Percentiles rank a stretch among this genome's conserved stretches.
Evolutionary conservation across 495 filamentous ascomycete genomes (phyloP).

Genomic region (Trichodelitschia bisporula): DNA sequence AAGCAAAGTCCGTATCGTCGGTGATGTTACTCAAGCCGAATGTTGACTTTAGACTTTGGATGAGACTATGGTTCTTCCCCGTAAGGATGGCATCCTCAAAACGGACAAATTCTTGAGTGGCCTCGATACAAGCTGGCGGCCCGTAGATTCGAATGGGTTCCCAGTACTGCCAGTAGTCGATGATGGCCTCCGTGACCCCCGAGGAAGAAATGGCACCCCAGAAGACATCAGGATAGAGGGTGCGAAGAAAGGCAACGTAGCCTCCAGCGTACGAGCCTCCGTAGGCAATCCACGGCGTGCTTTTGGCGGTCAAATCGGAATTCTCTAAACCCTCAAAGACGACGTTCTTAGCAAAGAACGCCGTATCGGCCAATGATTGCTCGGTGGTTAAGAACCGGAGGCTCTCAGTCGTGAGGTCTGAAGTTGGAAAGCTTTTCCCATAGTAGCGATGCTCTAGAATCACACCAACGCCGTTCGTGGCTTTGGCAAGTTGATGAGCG

Average conservation of each 20-base stretch:
- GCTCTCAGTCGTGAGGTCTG: conserved; percentile 34
- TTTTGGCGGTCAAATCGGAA: conserved; percentile 28
- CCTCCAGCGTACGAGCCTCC: conserved; percentile 55
- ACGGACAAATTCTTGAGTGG: conserved; percentile 30
- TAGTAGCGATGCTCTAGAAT: conserved; percentile 60
- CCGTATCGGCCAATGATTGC: conserved; percentile 46
- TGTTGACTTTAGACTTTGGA: conserved; percentile 26
- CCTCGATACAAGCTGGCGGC: conserved; percentile 26
- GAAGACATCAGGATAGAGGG: conserved; percentile 41
- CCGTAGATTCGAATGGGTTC: conserved; percentile 36
- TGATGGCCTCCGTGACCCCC: conserved; percentile 44
- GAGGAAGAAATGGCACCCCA: conserved; percentile 47
- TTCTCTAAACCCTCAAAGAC: conserved; percentile 39
- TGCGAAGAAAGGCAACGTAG: conserved; percentile 43
- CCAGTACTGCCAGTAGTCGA: conserved; percentile 48
- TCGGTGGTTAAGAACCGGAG: conserved; percentile 54
- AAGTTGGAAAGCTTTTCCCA: conserved; percentile 31
- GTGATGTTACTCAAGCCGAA: conserved; percentile 36
- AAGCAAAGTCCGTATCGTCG: conserved; percentile 36
- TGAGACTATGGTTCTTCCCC: too few relatives aligned
- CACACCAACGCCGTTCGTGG: conserved; percentile 43
- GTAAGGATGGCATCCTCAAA: conserved; percentile 37
- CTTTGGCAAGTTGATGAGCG: conserved; percentile 30
- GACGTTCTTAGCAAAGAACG: conserved; percentile 43
- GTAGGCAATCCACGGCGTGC: conserved; percentile 40